phyloP scores from a whole-genome alignment of 2,329 filamentous ascomycete genomes.

The Pyricularia pennisetigena region DNA sequence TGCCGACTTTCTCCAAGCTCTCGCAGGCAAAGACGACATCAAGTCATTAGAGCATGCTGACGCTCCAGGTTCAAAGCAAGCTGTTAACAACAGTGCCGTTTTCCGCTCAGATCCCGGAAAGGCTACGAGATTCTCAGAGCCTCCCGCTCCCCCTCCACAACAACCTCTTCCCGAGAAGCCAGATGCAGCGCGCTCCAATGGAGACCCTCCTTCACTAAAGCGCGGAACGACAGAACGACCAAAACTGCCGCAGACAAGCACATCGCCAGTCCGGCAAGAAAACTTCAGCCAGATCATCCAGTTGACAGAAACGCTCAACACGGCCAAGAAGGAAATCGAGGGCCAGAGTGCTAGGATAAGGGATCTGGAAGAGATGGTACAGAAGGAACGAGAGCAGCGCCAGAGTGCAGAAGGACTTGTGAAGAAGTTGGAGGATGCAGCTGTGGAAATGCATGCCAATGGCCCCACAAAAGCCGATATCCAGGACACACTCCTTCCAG shows the following conservation, averaged over 20 bases:
- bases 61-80: conserved; percentile 35
- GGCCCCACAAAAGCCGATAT: conserved; percentile 22
- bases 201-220: conserved; percentile 54
- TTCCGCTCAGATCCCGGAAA: conserved; percentile 62
- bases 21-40: conserved; percentile 62
- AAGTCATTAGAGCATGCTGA: conserved; percentile 48
- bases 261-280: conserved; percentile 50
- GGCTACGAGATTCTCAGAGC: conserved; percentile 72
- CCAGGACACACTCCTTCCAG: conserved; percentile 31
- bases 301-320: conserved; percentile 74
- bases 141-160: conserved; percentile 85
- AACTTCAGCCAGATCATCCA: conserved; percentile 67
- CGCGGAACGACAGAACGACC: conserved; percentile 67
- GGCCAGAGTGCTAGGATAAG: conserved; percentile 70
- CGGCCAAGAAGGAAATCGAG: conserved; percentile 79
- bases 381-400: conserved; percentile 70
- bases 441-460: conserved; percentile 25
- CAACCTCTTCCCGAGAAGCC: conserved; percentile 92
- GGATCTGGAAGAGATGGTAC: conserved; percentile 69
- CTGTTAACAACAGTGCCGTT: conserved; percentile 38
- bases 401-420: conserved; percentile 78
- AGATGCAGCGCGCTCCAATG: conserved; percentile 45
- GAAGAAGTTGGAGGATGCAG: conserved; percentile 54
- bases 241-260: conserved; percentile 33
- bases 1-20: conserved; percentile 66